Evolutionary conservation across 306 rosid genomes (phyloP).

Genomic region (Neltuma alba): DNA sequence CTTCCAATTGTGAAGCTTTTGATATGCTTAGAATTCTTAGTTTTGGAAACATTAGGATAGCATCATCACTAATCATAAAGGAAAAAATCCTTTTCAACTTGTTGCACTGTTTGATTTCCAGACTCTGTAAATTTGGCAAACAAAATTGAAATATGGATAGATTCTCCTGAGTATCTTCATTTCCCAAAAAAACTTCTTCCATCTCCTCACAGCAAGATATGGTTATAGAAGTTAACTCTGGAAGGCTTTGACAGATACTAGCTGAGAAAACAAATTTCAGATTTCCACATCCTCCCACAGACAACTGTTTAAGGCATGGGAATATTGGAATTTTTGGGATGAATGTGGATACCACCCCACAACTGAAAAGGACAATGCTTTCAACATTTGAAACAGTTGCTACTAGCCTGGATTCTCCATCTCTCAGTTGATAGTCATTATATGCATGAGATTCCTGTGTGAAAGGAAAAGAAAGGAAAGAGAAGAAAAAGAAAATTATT

Average conservation of each 20-base stretch:
- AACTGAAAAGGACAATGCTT: background rate
- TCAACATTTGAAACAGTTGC: background rate
- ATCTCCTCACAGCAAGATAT: background rate
- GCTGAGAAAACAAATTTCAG: background rate
- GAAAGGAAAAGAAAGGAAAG: background rate
- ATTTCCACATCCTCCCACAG: background rate
- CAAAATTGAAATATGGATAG: background rate
- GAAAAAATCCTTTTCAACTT: background rate
- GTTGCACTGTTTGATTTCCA: background rate
- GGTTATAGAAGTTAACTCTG: background rate
- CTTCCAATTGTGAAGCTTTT: background rate
- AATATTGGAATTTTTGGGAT: background rate
- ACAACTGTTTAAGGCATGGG: background rate
- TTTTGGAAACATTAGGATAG: background rate
- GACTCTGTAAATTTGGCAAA: background rate
- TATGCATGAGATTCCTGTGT: background rate
- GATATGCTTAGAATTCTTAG: background rate
- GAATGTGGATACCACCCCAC: background rate
- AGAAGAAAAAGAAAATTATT: background rate
- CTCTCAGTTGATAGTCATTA: background rate
- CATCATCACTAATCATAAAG: background rate
- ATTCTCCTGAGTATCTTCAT: constrained; percentile 4
- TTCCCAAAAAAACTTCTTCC: background rate
- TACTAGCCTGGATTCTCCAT: background rate
- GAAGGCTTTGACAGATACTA: background rate